A percentile compares a stretch with the other conserved stretches of the same genome.
These are phyloP conservation scores for Roridomyces roridus DNA, from an alignment of 768 basidiomycete species.

Conservation along the genomic window DNA sequence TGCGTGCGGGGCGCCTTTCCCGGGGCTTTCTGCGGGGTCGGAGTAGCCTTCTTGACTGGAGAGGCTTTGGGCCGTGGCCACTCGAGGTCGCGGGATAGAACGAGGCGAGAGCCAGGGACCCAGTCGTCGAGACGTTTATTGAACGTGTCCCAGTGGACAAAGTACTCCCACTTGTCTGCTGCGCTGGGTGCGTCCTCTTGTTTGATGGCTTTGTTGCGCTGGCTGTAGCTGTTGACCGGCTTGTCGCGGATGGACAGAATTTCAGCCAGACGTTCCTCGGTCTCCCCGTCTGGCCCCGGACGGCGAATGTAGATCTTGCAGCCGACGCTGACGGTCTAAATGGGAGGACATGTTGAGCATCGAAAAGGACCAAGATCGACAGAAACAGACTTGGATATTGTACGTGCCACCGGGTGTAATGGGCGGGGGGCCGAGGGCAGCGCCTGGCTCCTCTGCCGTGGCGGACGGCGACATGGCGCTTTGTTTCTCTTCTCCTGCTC, in stretches of 20 bases:
- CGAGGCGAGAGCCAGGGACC: slow-evolving; percentile 88
- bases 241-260: slow-evolving; percentile 94
- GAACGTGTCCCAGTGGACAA: slow-evolving; percentile 98
- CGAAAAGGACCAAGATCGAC: slow-evolving; percentile 29
- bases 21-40: slow-evolving; percentile 51
- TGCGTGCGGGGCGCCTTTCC: slow-evolving; percentile 67
- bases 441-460: slow-evolving; percentile 38
- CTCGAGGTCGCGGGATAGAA: slow-evolving; percentile 86
- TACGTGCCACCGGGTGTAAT: slow-evolving; percentile 80
- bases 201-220: slow-evolving; percentile 47
- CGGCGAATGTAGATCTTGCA: slow-evolving; percentile 95
- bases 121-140: slow-evolving; percentile 99
- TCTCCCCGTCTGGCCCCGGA: slow-evolving; percentile 71
- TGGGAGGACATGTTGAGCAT: slow-evolving; percentile 36
- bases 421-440: slow-evolving; percentile 56
- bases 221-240: slow-evolving; percentile 66
- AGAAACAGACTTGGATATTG: slow-evolving; percentile 66
- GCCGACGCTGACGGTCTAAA: slow-evolving; percentile 85
- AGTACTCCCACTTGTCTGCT: slow-evolving; percentile 90
- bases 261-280: slow-evolving; percentile 93
- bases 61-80: slow-evolving; percentile 90
- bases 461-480: slow-evolving; percentile 24
- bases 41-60: slow-evolving; percentile 58
- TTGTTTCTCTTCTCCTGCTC: too few species aligned
- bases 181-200: slow-evolving; percentile 58